Conservation (phyloP, 2,329 filamentous ascomycete species). For the Tolypocladium guangdongense region DNA sequence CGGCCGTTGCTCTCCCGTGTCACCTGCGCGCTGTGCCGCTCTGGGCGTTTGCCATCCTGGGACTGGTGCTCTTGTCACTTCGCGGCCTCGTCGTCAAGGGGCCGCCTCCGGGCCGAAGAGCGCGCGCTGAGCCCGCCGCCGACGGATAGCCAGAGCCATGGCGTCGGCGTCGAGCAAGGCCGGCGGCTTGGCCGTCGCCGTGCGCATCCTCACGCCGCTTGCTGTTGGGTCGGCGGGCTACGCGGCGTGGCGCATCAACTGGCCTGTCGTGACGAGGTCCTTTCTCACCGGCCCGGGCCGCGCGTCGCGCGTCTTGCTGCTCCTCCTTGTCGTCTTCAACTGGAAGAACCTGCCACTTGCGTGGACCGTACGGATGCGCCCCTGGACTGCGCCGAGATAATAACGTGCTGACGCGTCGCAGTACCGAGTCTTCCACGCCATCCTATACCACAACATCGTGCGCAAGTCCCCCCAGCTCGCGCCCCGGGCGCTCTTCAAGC, state of each 20-base stretch:
- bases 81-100: neutral
- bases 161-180: constrained; percentile 21
- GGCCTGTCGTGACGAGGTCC: constrained; percentile 21
- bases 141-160: constrained; percentile 9
- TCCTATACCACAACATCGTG: constrained; percentile 41
- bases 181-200: constrained; percentile 19
- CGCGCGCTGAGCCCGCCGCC: neutral
- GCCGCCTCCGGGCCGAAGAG: neutral
- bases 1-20: neutral
- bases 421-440: constrained; percentile 48
- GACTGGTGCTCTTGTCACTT: neutral
- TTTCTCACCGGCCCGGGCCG: constrained; percentile 46
- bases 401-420: constrained; percentile 15
- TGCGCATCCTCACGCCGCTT: constrained; percentile 31
- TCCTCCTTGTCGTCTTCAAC: constrained; percentile 51
- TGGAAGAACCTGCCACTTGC: constrained; percentile 64
- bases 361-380: constrained; percentile 55
- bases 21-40: neutral
- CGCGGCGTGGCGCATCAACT: constrained; percentile 33
- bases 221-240: constrained; percentile 33
- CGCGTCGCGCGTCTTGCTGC: constrained; percentile 38
- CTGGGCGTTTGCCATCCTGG: neutral
- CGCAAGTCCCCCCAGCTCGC: constrained; percentile 36
- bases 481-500: constrained; percentile 60
- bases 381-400: neutral